phyloP scores from a whole-genome alignment of 495 filamentous ascomycete species.

The Clavariopsis aquatica region DNA sequence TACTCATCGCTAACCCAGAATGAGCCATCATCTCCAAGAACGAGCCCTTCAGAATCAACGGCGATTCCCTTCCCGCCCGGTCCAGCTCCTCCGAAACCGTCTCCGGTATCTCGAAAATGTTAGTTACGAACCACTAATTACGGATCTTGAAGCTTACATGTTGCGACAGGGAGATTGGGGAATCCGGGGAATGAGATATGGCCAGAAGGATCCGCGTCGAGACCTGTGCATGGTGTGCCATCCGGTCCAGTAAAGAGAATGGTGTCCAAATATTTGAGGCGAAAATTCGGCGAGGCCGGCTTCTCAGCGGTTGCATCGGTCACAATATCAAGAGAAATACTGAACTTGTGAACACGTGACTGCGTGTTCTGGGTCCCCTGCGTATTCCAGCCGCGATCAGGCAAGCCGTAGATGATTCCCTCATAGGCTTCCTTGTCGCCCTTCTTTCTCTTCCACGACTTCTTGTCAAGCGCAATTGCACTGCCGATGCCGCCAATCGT shows the following conservation, averaged over 20 bases:
- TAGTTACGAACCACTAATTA: neutral
- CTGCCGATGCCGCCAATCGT: constrained; percentile 71
- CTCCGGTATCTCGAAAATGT: constrained; percentile 51
- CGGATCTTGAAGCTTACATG: constrained; percentile 42
- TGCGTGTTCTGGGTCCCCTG: constrained; percentile 76
- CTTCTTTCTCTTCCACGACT: constrained; percentile 60
- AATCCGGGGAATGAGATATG: constrained; percentile 59
- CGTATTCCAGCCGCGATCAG: constrained; percentile 78
- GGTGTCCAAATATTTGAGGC: constrained; percentile 66
- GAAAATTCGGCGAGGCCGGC: constrained; percentile 65
- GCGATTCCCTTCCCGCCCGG: constrained; percentile 63
- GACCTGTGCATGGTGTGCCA: constrained; percentile 68
- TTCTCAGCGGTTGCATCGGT: constrained; percentile 52
- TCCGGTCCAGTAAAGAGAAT: constrained; percentile 68
- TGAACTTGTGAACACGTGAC: constrained; percentile 71
- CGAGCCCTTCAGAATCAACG: constrained; percentile 71
- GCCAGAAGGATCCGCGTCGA: constrained; percentile 65
- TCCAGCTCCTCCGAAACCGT: constrained; percentile 69
- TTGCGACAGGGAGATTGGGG: constrained; percentile 65
- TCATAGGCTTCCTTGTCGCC: constrained; percentile 55
- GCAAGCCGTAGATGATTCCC: constrained; percentile 65
- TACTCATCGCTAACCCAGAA: constrained; percentile 85
- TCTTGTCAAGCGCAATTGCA: constrained; percentile 63
- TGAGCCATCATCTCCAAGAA: constrained; percentile 60
- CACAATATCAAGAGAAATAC: constrained; percentile 57